phyloP scores from a whole-genome alignment of 225 moss, liverwort and hornwort genomes.

The Takakia lepidozioides region DNA sequence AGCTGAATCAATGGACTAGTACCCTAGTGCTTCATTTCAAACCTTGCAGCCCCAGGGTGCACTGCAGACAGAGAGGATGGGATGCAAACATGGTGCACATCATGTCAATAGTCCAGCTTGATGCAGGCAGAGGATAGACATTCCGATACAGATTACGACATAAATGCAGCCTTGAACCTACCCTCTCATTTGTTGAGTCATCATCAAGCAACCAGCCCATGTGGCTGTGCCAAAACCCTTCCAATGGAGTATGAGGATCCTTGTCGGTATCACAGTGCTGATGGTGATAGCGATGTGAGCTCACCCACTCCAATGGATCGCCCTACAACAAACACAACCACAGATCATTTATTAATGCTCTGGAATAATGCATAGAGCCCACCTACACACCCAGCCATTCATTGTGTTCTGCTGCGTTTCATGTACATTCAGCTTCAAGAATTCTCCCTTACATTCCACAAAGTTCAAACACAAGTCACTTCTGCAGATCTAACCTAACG shows the following conservation, averaged over 20 bases:
- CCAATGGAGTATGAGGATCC: conserved; percentile 92
- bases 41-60: neutral
- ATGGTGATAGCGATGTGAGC: conserved; percentile 91
- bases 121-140: neutral
- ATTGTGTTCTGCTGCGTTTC: no score
- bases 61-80: neutral
- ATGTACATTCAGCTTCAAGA: no score
- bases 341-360: no score
- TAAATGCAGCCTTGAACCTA: conserved; percentile 11
- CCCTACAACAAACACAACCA: conserved; percentile 33
- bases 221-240: conserved; percentile 92
- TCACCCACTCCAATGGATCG: conserved; percentile 96
- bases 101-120: neutral
- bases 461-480: neutral
- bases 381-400: no score
- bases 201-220: conserved; percentile 99
- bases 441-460: no score
- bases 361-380: no score
- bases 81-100: no score
- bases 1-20: no score
- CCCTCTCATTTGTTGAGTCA: conserved; percentile 62
- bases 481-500: no score
- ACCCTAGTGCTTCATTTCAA: no score
- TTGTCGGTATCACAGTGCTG: conserved; percentile 86
- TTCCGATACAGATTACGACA: neutral